A percentile compares a stretch with the other conserved stretches of the same genome.
Conservation (phyloP, 345 rosid genomes). For the Boechera divaricarpa region DNA sequence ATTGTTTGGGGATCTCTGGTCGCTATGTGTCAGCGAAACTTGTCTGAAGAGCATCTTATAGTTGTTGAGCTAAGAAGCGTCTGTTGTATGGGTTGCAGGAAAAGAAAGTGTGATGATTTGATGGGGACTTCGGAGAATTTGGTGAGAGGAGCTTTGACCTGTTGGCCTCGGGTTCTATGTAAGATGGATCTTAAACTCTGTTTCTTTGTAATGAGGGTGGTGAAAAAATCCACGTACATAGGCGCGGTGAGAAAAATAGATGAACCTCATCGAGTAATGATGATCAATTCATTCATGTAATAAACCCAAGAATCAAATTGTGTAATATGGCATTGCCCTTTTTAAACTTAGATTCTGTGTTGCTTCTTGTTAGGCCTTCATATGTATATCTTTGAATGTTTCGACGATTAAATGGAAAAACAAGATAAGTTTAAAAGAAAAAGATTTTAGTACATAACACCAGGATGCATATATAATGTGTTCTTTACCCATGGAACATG, state of each 20-base stretch:
- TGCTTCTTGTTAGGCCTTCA: conserved; percentile 10
- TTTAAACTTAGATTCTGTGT: neutral
- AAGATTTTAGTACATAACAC: conserved; percentile 3
- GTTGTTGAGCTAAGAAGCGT: conserved; percentile 6
- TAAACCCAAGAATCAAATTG: conserved; percentile 18
- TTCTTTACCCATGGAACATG: conserved; percentile 7
- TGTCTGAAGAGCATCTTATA: neutral
- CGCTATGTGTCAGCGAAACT: neutral
- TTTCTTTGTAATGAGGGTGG: conserved; percentile 26
- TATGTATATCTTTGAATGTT: conserved; percentile 7
- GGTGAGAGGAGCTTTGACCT: conserved; percentile 2
- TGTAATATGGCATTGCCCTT: conserved; percentile 19
- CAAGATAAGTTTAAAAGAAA: neutral
- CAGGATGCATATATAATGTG: conserved; percentile 18
- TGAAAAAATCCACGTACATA: conserved; percentile 12
- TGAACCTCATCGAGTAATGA: conserved; percentile 19
- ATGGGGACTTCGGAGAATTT: conserved; percentile 7
- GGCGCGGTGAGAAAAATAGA: neutral
- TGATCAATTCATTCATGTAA: conserved; percentile 15
- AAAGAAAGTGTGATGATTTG: conserved; percentile 22
- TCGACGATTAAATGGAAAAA: neutral
- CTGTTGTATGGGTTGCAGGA: conserved; percentile 29
- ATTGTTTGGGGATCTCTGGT: conserved; percentile 13
- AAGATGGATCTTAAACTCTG: conserved; percentile 11
- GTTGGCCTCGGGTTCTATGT: neutral